These are phyloP conservation scores for Phytophthora citrophthora DNA, from an alignment of 352 stramenopile species.

Conservation along the genomic window DNA sequence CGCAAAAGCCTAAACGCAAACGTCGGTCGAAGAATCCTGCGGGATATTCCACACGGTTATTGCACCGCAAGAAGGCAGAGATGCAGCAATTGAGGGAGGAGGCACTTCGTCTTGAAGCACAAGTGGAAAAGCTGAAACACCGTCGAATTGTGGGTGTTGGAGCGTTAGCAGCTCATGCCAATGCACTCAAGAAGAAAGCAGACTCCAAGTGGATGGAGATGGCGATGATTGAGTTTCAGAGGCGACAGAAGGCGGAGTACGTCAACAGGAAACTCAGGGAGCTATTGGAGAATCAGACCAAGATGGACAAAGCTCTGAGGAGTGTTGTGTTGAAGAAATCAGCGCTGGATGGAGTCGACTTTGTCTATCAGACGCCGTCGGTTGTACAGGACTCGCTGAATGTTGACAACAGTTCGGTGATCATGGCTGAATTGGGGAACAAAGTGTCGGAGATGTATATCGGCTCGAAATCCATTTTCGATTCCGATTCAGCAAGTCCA, in stretches of 20 bases:
- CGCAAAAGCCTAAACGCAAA: conserved; percentile 18
- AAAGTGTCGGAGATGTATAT: conserved; percentile 31
- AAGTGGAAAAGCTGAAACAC: conserved; percentile 19
- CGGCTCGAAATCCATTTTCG: conserved; percentile 6
- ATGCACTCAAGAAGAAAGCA: conserved; percentile 15
- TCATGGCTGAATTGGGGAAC: conserved; percentile 28
- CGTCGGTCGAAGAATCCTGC: conserved; percentile 24
- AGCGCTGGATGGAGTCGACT: conserved; percentile 25
- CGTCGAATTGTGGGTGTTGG: conserved; percentile 6
- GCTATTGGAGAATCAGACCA: conserved; percentile 23
- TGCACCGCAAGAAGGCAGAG: conserved; percentile 41
- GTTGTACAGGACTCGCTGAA: background rate
- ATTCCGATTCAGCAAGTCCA: background rate
- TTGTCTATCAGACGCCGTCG: conserved; percentile 10
- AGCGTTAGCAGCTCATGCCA: conserved; percentile 10
- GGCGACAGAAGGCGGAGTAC: conserved; percentile 23
- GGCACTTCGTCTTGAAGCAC: conserved; percentile 18
- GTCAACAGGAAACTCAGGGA: conserved; percentile 32
- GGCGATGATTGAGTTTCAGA: conserved; percentile 24
- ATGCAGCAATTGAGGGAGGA: conserved; percentile 29
- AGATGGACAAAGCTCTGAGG: conserved; percentile 21
- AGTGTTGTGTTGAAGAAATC: conserved; percentile 22
- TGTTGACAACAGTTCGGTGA: conserved; percentile 29
- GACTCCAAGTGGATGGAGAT: conserved; percentile 28
- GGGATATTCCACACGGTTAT: conserved; percentile 32